Base-by-base conservation (phyloP, 1,284 basidiomycete genomes). In the Cryptococcus sp. region DNA sequence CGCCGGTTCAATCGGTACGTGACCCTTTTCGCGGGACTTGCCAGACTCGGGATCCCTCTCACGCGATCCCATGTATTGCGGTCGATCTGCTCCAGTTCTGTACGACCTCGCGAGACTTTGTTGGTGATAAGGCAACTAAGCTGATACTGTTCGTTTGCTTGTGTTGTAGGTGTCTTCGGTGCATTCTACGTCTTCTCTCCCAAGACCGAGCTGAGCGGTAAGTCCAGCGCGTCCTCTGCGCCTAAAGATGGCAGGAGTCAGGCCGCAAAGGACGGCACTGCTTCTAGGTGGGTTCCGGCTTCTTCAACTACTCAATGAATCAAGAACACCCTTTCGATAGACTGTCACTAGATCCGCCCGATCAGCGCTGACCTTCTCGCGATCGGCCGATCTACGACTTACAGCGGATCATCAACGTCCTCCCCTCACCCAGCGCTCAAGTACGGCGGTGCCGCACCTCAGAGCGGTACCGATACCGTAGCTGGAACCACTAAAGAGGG, bases 101-200 rank as follows among this genome's bases (percentile, higher is more conserved):
- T 38, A 2, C 5, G 2, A 23, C 19, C 48, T 7, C 17, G 6
- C 11, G 8, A 31, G 8, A 48, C 20, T 7, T n/a, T 48, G n/a
- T 23, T 3, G 5, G 5, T 10, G 20, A 20, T 3, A 31, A 20
- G 22, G 1, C 2, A 48, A 17, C 10, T 5, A 8, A 8, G 47
- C 20, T 23, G 15, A 48, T 10, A 6, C 19, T 48, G 47, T 48
- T 2, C 11, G 5, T 45, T 17, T 27, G 19, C 23, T 8, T n/a
- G 2, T 17, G 47, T 3, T 25, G 13, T 57, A 71, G 74, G 72
- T 56, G 63, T 72, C 48, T 53, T 69, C 23, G 67, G 66, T 3
- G 73, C 71, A 51, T 61, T 67, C 27, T 73, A 73, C 60, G 73
- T 72, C 62, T 59, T 66, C 23, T 56, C 54, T 49, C 72, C 72